These are phyloP conservation scores for Talaromyces sp. DNA, from an alignment of 2,329 filamentous ascomycete genomes.

Conservation along the genomic window DNA sequence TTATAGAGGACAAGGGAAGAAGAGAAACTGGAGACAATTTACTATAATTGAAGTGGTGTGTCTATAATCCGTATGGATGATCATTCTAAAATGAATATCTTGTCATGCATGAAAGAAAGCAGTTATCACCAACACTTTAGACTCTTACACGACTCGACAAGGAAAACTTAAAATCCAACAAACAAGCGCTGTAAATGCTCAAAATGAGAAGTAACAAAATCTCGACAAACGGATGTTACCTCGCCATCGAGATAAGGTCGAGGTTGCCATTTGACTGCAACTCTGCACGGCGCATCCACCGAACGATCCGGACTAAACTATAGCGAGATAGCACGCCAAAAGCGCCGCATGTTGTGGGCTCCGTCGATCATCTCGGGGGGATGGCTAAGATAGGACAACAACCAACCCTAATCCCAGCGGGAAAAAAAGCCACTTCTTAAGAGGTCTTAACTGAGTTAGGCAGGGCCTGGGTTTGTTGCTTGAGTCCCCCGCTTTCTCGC, in stretches of 20 bases:
- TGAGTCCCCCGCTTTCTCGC: not conserved
- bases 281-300: not conserved
- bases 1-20: not conserved
- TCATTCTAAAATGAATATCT: not conserved
- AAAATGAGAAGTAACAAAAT: not conserved
- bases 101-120: not conserved
- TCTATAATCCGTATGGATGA: not conserved
- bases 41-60: not conserved
- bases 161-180: not conserved
- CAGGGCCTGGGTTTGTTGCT: not conserved
- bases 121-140: not conserved
- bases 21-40: not conserved
- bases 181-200: not conserved
- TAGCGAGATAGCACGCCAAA: not conserved
- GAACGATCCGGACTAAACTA: not conserved
- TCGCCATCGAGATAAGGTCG: slow-evolving; percentile 1
- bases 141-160: not conserved
- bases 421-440: not conserved
- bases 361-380: not conserved
- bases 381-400: not conserved
- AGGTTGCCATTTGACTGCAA: not conserved
- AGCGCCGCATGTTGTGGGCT: not conserved
- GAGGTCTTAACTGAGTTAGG: not conserved
- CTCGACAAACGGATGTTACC: not conserved
- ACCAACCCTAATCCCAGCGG: not conserved